phyloP scores from a whole-genome alignment of 1,284 basidiomycete species.

The Irpex sp. region DNA sequence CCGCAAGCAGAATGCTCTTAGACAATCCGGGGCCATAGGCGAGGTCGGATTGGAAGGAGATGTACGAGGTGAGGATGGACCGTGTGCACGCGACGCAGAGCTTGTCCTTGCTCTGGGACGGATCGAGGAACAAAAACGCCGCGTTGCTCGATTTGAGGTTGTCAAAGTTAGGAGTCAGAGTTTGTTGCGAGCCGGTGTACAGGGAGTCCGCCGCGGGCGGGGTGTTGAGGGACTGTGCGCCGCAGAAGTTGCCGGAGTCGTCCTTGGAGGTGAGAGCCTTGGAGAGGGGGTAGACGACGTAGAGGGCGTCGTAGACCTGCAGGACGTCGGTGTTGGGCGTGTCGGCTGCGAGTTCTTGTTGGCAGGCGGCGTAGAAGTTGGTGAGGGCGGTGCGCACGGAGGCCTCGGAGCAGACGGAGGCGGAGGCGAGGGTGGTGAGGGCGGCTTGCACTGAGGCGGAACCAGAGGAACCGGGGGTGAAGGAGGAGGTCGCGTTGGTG shows the following conservation, averaged over 20 bases:
- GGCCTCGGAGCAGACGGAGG: slow-evolving; percentile 51
- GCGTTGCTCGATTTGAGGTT: slow-evolving; percentile 66
- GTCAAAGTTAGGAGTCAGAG: slow-evolving; percentile 59
- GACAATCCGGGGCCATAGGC: slow-evolving; percentile 74
- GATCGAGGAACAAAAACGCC: slow-evolving; percentile 75
- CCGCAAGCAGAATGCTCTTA: slow-evolving; percentile 61
- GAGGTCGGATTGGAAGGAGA: slow-evolving; percentile 64
- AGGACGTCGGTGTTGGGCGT: slow-evolving; percentile 45
- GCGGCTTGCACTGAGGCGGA: slow-evolving; percentile 45
- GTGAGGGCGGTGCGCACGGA: slow-evolving; percentile 60
- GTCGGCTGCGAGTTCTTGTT: slow-evolving; percentile 57
- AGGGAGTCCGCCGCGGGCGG: slow-evolving; percentile 16
- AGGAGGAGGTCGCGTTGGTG: slow-evolving; percentile 56
- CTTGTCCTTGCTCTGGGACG: slow-evolving; percentile 40
- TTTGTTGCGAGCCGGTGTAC: slow-evolving; percentile 19
- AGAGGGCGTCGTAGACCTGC: slow-evolving; percentile 76
- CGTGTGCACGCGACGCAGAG: slow-evolving; percentile 85
- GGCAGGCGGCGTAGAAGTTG: slow-evolving; percentile 69
- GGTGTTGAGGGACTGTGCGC: slow-evolving; percentile 23
- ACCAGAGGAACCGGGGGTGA: slow-evolving; percentile 46
- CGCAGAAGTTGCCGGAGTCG: slow-evolving; percentile 67
- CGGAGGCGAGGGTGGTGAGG: slow-evolving; percentile 58
- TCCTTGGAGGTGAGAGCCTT: slow-evolving; percentile 74
- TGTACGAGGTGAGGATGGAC: slow-evolving; percentile 70
- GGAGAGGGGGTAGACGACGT: slow-evolving; percentile 62